These are phyloP conservation scores for Pythium pectinolyticum DNA, from an alignment of 352 stramenopile genomes.

Conservation along the genomic window DNA sequence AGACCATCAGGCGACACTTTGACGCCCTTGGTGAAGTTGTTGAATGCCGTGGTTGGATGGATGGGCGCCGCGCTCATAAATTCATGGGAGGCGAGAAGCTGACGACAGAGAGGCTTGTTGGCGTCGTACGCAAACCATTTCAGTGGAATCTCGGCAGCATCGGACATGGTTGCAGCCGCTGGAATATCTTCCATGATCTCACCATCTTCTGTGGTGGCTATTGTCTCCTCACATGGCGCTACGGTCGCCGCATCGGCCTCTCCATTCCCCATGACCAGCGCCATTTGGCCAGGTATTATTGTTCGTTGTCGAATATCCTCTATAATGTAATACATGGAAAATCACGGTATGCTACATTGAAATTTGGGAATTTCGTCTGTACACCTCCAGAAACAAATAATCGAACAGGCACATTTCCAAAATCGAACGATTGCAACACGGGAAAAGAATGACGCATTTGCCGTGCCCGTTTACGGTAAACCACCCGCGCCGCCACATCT, in stretches of 20 bases:
- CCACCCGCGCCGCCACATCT: too few species aligned
- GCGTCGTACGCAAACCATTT: slow-evolving; percentile 21
- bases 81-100: slow-evolving; percentile 14
- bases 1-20: slow-evolving; percentile 76
- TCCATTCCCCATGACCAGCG: neutral
- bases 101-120: neutral
- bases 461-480: too few species aligned
- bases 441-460: too few species aligned
- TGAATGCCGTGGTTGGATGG: slow-evolving; percentile 15
- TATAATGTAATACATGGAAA: too few species aligned
- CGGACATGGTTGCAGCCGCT: too few species aligned
- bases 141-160: neutral
- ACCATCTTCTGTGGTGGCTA: slow-evolving; percentile 1
- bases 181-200: neutral
- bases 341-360: slow-evolving; percentile 1
- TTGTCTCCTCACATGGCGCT: neutral
- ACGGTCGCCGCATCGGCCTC: neutral
- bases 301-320: too few species aligned
- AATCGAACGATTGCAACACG: too few species aligned
- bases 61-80: slow-evolving; percentile 3
- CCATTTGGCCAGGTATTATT: too few species aligned
- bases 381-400: too few species aligned
- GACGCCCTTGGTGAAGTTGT: slow-evolving; percentile 83
- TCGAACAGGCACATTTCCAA: too few species aligned
- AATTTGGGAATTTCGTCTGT: too few species aligned